phyloP scores from a whole-genome alignment of 78 protist species.

The Tieghemostelium lacteum region DNA sequence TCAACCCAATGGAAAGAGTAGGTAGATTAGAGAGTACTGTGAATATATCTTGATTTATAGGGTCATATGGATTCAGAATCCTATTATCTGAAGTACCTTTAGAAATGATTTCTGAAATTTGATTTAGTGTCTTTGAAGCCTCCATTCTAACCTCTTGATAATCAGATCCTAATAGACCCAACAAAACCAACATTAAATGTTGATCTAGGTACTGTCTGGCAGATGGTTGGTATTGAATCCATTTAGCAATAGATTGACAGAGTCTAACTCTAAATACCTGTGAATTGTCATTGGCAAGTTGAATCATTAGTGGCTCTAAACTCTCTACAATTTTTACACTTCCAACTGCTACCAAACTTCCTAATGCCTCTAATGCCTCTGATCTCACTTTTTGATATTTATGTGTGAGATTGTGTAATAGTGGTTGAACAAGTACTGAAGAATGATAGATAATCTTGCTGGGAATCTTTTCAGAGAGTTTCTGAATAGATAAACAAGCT shows the following conservation, averaged over 20 bases:
- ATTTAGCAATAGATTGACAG: slow-evolving; percentile 1
- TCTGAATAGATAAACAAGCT: neutral
- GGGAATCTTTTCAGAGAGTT: slow-evolving; percentile 22
- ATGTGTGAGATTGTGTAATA: slow-evolving; percentile 2
- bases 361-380: slow-evolving; percentile 31
- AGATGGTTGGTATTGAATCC: slow-evolving; percentile 14
- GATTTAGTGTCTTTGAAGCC: neutral
- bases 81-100: too few species aligned
- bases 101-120: neutral
- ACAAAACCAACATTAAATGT: neutral
- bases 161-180: slow-evolving; percentile 9
- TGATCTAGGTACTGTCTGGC: slow-evolving; percentile 18
- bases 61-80: neutral
- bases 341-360: slow-evolving; percentile 11
- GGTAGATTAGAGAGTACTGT: neutral
- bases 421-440: neutral
- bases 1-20: neutral
- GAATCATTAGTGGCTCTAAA: neutral
- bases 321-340: slow-evolving; percentile 25
- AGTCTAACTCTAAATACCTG: slow-evolving; percentile 3
- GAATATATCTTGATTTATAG: too few species aligned
- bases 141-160: neutral
- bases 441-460: neutral
- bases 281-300: slow-evolving; percentile 28
- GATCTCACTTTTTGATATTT: slow-evolving; percentile 58